Base-by-base conservation (phyloP, 208 protist genomes). In the Wallacemonas rigidus region DNA sequence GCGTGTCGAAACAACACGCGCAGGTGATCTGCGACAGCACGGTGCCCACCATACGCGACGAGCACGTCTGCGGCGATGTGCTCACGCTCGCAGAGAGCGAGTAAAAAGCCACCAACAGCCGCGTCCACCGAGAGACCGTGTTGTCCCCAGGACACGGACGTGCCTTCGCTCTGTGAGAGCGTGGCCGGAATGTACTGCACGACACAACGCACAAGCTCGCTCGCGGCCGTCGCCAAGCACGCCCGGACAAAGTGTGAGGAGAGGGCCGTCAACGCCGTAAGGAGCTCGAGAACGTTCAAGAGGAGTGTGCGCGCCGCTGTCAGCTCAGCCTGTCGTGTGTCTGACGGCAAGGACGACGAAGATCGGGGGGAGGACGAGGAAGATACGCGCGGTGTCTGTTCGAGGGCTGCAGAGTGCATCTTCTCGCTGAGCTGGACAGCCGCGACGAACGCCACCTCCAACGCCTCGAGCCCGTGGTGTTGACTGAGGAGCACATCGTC, bases 381-480 rank as follows among this genome's bases (percentile, higher is more conserved):
- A 26, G 45, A 12, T 50, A 50, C 38, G 35, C 71, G 55, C 3
- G 2, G 11, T 17, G 57, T 9, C 6, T 26, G 9, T 45, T 53
- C 4, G 40, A 26, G 15, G 5, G 11, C 4, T 2, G 55, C 56
- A 4, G 36, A 43, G 55, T 38, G 41, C 12, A 47, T 69, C 45
- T 26, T 65, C 54, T 57, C 36, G 43, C 40, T 35, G 40, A 76
- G 38, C 40, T 65, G 38, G 3, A 65, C 40, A 7, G 69, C 71
- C 14, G 71, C 68, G n/a, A 47, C 44, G 2, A 81, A 44, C 12
- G 80, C 68, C 0, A 76, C 69, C 47, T 72, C 76, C 6, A 85
- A 54, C 65, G 83, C 86, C 40, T 82, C 72, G 44, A 88, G 75
- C 0, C 80, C 86, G 41, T 87, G 76, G 55, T 91, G 80, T 63